These are phyloP conservation scores for Huntiella moniliformis DNA, from an alignment of 2,329 filamentous ascomycete species.

Conservation along the genomic window DNA sequence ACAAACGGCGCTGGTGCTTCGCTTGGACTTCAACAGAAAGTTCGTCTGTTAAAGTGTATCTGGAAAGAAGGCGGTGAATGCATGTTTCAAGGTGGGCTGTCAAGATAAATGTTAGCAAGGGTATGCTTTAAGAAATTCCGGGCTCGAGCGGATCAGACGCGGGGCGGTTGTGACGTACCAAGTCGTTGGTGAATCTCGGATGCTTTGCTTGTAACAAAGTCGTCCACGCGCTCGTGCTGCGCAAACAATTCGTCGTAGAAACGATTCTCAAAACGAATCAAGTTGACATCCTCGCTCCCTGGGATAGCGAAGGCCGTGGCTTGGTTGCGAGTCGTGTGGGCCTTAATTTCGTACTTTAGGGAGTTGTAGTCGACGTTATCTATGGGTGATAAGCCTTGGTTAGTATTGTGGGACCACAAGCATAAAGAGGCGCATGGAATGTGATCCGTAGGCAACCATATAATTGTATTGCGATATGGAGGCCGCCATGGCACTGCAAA, in stretches of 20 bases:
- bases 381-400: constrained; percentile 18
- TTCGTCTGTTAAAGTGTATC: constrained; percentile 18
- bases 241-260: constrained; percentile 52
- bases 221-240: constrained; percentile 58
- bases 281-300: constrained; percentile 40
- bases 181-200: constrained; percentile 57
- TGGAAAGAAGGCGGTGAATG: constrained; percentile 28
- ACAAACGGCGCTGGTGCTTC: constrained; percentile 32
- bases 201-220: constrained; percentile 64
- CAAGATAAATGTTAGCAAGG: background rate
- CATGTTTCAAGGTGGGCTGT: constrained; percentile 30
- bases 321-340: constrained; percentile 53
- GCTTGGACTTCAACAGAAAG: constrained; percentile 4
- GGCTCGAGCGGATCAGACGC: background rate
- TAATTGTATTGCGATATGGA: no score
- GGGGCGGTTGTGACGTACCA: constrained; percentile 26
- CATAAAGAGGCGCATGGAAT: background rate
- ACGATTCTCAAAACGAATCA: constrained; percentile 48
- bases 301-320: constrained; percentile 56
- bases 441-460: background rate
- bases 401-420: background rate
- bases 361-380: constrained; percentile 83
- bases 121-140: background rate
- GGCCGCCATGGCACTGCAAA: no score
- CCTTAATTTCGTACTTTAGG: constrained; percentile 69